Evolutionary conservation across 2,329 filamentous ascomycete genomes (phyloP).

Genomic region (Xylaria sp.): DNA sequence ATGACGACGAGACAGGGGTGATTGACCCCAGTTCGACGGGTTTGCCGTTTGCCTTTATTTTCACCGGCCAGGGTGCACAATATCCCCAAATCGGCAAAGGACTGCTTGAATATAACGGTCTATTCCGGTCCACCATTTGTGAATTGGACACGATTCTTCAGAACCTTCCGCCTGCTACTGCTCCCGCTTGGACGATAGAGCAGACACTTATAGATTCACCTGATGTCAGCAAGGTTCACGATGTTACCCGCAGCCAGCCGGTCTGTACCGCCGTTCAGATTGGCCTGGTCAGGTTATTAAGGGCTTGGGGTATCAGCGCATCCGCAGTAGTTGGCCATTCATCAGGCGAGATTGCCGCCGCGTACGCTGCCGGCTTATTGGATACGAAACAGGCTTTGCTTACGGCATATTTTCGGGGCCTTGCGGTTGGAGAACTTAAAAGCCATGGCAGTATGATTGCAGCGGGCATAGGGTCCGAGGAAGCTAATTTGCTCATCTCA

Average conservation of each 20-base stretch:
- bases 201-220: neutral
- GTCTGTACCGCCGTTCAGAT: neutral
- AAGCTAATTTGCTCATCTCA: conserved; percentile 13
- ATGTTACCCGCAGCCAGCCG: neutral
- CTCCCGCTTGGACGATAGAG: neutral
- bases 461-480: conserved; percentile 3
- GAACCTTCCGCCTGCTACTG: neutral
- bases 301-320: neutral
- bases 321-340: neutral
- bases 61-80: conserved; percentile 6
- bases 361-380: conserved; percentile 44
- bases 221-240: neutral
- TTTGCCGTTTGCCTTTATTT: neutral
- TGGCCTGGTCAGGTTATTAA: neutral
- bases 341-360: neutral
- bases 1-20: neutral
- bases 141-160: neutral
- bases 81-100: neutral
- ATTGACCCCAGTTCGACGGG: neutral
- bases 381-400: conserved; percentile 33
- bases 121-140: neutral
- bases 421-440: neutral
- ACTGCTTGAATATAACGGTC: neutral
- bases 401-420: conserved; percentile 40
- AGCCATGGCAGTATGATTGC: conserved; percentile 41